Evolutionary conservation across 805 yeast species (phyloP).

Genomic region (Kluyveromyces aestuarii): DNA sequence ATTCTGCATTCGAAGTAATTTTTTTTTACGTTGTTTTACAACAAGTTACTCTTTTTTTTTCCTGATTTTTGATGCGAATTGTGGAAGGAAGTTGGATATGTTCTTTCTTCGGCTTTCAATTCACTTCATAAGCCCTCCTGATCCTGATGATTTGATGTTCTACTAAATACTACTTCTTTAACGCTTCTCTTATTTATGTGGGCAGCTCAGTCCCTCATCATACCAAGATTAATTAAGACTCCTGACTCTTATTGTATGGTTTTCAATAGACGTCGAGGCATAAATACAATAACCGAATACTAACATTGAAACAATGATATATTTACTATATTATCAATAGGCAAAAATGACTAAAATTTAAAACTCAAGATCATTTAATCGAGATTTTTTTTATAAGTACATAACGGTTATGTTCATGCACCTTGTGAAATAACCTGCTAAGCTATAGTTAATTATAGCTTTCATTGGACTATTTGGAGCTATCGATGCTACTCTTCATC

Average conservation of each 20-base stretch:
- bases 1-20: background rate
- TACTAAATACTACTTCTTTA: background rate
- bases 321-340: background rate
- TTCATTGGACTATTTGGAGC: background rate
- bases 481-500: slow-evolving; percentile 8
- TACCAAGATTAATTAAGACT: background rate
- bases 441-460: too few species aligned
- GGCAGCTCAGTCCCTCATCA: background rate
- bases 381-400: background rate
- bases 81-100: background rate
- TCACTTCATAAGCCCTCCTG: background rate
- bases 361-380: background rate
- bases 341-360: background rate
- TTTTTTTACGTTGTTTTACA: background rate
- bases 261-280: background rate
- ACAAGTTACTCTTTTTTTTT: background rate
- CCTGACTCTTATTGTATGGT: background rate
- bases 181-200: background rate
- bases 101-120: background rate
- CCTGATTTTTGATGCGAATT: background rate
- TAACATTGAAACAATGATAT: background rate
- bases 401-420: background rate
- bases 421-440: background rate
- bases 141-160: background rate
- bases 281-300: background rate